A percentile compares a stretch with the other conserved stretches of the same genome.
phyloP scores from a whole-genome alignment of 441 rosid species.

The Pelargonium cotyledonis region DNA sequence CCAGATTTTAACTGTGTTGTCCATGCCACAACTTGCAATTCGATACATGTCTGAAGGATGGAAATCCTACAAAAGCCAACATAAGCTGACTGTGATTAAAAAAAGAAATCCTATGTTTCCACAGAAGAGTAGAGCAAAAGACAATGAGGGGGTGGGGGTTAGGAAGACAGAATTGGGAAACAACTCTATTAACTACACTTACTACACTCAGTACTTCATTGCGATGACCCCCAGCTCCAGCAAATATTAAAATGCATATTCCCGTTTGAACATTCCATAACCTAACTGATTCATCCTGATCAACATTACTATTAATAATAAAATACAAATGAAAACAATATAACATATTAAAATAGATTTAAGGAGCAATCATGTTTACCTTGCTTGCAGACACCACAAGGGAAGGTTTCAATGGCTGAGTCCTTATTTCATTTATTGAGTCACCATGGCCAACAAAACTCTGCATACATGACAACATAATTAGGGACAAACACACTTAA shows the following conservation, averaged over 20 bases:
- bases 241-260: slow-evolving; percentile 85
- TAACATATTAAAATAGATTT: not conserved
- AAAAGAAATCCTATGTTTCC: not conserved
- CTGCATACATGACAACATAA: slow-evolving; percentile 30
- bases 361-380: slow-evolving; percentile 32
- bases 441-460: slow-evolving; percentile 98
- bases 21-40: slow-evolving; percentile 95
- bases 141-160: not conserved
- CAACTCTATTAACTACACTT: slow-evolving; percentile 19
- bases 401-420: slow-evolving; percentile 82
- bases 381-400: slow-evolving; percentile 93
- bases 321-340: not conserved
- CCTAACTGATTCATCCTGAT: slow-evolving; percentile 92
- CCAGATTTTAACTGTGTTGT: slow-evolving; percentile 92
- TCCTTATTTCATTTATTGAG: slow-evolving; percentile 89
- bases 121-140: not conserved
- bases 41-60: slow-evolving; percentile 79
- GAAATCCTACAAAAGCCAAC: slow-evolving; percentile 58
- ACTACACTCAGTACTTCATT: slow-evolving; percentile 97
- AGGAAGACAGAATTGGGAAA: not conserved
- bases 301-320: not conserved
- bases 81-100: not conserved
- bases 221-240: slow-evolving; percentile 98
- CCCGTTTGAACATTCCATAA: slow-evolving; percentile 96
- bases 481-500: not conserved